Conservation (phyloP, 352 stramenopile species). For the Pythium utonaiense region DNA sequence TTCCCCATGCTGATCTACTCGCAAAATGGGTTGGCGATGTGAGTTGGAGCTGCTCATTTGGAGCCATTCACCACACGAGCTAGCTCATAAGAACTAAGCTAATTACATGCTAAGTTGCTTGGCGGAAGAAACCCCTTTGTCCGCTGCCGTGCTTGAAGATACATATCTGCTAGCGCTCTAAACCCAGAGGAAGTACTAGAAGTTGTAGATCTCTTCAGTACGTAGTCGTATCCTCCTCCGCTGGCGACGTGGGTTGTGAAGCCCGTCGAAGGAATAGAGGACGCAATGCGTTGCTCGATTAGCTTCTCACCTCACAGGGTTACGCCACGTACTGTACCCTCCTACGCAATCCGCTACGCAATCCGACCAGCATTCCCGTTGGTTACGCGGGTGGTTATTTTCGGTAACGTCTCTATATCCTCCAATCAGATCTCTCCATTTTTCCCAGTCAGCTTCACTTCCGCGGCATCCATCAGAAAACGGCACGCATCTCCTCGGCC, state of each 20-base stretch:
- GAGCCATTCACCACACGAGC: constrained; percentile 6
- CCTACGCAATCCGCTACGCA: not conserved
- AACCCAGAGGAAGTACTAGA: too few relatives aligned
- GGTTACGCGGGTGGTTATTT: not conserved
- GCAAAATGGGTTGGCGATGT: not conserved
- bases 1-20: not conserved
- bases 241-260: too few relatives aligned
- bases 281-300: too few relatives aligned
- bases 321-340: not conserved
- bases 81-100: not conserved
- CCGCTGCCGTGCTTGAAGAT: too few relatives aligned
- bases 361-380: not conserved
- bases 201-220: too few relatives aligned
- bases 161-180: too few relatives aligned
- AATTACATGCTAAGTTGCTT: too few relatives aligned
- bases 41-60: not conserved
- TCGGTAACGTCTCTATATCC: not conserved
- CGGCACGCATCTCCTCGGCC: not conserved
- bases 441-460: constrained; percentile 1
- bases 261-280: too few relatives aligned
- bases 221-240: too few relatives aligned
- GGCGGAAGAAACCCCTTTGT: too few relatives aligned
- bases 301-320: too few relatives aligned
- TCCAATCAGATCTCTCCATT: not conserved
- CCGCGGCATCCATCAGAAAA: not conserved